Conservation (phyloP, 2,329 filamentous ascomycete genomes). For the Fusarium denticulatum region DNA sequence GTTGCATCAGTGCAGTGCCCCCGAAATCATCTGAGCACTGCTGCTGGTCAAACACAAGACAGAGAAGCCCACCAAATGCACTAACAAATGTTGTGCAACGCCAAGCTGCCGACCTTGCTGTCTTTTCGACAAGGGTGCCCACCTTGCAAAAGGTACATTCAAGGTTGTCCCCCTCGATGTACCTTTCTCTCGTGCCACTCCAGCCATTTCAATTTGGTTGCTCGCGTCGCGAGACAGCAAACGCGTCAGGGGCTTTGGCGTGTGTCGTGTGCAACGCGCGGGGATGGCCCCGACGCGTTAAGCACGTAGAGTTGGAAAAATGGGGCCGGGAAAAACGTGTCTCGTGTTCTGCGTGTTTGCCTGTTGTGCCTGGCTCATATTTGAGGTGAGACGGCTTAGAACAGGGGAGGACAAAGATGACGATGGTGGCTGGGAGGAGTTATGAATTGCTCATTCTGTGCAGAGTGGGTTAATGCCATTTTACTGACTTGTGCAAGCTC, state of each 20-base stretch:
- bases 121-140: neutral
- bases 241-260: neutral
- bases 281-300: neutral
- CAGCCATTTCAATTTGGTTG: neutral
- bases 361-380: neutral
- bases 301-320: neutral
- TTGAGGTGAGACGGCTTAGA: neutral
- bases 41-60: neutral
- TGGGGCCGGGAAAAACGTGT: neutral
- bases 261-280: neutral
- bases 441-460: fast-evolving
- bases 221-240: neutral
- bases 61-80: neutral
- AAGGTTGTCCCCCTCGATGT: neutral
- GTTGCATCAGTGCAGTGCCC: neutral
- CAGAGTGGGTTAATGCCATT: neutral
- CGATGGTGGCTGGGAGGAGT: neutral
- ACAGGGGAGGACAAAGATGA: neutral
- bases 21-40: neutral
- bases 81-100: neutral
- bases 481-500: neutral
- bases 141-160: neutral
- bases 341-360: neutral
- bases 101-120: neutral
- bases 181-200: neutral